Percentiles rank a stretch among this genome's conserved stretches.
Evolutionary conservation across 805 yeast genomes (phyloP).

Genomic region (Wickerhamomyces bovis): DNA sequence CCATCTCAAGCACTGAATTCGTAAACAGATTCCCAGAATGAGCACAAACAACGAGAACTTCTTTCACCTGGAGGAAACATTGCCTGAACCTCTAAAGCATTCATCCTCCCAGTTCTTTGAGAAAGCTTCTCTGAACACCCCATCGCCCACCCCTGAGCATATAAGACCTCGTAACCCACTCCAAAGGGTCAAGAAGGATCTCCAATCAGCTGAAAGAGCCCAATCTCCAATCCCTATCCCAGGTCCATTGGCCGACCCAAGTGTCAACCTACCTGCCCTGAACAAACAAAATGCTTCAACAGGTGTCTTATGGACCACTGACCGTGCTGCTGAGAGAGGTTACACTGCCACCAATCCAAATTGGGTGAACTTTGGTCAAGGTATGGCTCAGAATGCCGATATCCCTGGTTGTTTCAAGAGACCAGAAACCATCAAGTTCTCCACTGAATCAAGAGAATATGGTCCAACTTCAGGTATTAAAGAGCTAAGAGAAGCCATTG

Average conservation of each 20-base stretch:
- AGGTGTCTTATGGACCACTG: conserved; percentile 62
- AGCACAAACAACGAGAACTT: conserved; percentile 13
- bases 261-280: conserved; percentile 49
- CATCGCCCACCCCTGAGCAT: conserved; percentile 8
- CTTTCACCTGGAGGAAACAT: conserved; percentile 19
- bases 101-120: conserved; percentile 21
- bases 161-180: conserved; percentile 2
- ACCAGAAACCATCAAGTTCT: conserved; percentile 42
- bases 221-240: conserved; percentile 47
- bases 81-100: conserved; percentile 23
- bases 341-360: conserved; percentile 28
- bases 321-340: conserved; percentile 53
- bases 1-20: too few species aligned
- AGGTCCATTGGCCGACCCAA: conserved; percentile 37
- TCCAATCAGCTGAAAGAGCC: conserved; percentile 6
- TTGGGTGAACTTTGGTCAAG: conserved; percentile 62
- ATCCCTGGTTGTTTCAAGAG: conserved; percentile 52
- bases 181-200: conserved; percentile 3
- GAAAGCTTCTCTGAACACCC: conserved; percentile 1
- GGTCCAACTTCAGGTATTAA: conserved; percentile 56
- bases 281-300: conserved; percentile 54
- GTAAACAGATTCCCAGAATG: not conserved
- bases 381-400: conserved; percentile 60
- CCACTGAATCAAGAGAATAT: conserved; percentile 46
- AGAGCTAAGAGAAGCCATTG: conserved; percentile 51